phyloP scores from a whole-genome alignment of 306 rosid species.

The Castanea mollissima region DNA sequence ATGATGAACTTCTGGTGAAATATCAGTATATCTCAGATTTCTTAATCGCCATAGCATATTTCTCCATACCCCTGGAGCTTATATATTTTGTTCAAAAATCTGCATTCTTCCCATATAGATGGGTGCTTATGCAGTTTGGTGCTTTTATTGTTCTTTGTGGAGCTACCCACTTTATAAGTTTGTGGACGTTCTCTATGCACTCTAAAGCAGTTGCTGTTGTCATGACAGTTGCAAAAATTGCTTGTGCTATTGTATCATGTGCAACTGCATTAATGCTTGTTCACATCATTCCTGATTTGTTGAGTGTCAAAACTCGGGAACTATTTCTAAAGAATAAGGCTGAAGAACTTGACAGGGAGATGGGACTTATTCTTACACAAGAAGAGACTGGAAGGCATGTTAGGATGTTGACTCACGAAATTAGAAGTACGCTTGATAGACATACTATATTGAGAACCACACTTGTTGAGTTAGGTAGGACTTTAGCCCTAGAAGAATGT shows the following conservation, averaged over 20 bases:
- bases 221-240: conserved; percentile 71
- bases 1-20: conserved; percentile 88
- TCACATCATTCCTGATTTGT: conserved; percentile 84
- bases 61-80: conserved; percentile 92
- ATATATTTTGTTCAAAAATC: conserved; percentile 89
- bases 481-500: conserved; percentile 83
- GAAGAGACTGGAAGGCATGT: conserved; percentile 95
- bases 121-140: conserved; percentile 99
- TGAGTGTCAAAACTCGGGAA: conserved; percentile 87
- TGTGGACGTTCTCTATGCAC: conserved; percentile 87
- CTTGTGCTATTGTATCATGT: conserved; percentile 87
- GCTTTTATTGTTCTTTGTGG: conserved; percentile 97
- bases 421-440: conserved; percentile 85
- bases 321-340: conserved; percentile 70
- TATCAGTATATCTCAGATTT: conserved; percentile 90
- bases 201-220: conserved; percentile 74
- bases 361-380: conserved; percentile 89
- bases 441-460: conserved; percentile 89
- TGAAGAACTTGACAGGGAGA: conserved; percentile 90
- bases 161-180: conserved; percentile 83
- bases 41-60: conserved; percentile 83
- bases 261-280: conserved; percentile 95
- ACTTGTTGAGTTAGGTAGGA: conserved; percentile 88
- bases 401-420: conserved; percentile 96
- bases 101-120: conserved; percentile 84